phyloP scores from a whole-genome alignment of 495 filamentous ascomycete species.

The Podospora conica region DNA sequence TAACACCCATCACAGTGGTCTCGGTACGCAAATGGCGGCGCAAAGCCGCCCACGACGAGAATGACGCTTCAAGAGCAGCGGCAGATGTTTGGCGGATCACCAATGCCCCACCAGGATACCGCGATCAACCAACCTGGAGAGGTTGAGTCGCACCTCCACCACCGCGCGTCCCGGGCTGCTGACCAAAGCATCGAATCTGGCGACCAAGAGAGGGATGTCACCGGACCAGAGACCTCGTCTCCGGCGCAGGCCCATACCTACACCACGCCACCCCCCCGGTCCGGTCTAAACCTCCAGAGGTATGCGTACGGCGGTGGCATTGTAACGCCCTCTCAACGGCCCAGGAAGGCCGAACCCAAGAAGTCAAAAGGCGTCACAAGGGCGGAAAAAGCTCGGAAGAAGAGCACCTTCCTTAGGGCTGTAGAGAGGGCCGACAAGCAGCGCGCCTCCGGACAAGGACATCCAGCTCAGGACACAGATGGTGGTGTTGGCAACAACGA shows the following conservation, averaged over 20 bases:
- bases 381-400: not conserved
- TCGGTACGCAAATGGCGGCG: not conserved
- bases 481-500: not conserved
- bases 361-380: not conserved
- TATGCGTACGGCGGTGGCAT: not conserved
- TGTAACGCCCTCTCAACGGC: not conserved
- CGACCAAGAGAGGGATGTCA: too few relatives aligned
- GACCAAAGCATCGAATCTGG: too few relatives aligned
- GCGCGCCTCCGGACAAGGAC: too few relatives aligned
- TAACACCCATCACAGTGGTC: not conserved
- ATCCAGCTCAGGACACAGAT: not conserved
- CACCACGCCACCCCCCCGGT: not conserved
- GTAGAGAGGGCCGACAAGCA: not conserved
- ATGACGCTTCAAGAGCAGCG: not conserved
- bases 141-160: too few relatives aligned
- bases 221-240: not conserved
- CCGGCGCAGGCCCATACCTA: not conserved
- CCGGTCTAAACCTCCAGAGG: not conserved
- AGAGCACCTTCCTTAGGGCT: not conserved
- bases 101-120: not conserved
- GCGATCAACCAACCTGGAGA: not conserved
- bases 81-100: not conserved
- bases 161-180: not conserved
- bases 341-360: fast-evolving
- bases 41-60: not conserved